Conservation (phyloP, 2,329 filamentous ascomycete species). For the Rugonectria rugulosa region DNA sequence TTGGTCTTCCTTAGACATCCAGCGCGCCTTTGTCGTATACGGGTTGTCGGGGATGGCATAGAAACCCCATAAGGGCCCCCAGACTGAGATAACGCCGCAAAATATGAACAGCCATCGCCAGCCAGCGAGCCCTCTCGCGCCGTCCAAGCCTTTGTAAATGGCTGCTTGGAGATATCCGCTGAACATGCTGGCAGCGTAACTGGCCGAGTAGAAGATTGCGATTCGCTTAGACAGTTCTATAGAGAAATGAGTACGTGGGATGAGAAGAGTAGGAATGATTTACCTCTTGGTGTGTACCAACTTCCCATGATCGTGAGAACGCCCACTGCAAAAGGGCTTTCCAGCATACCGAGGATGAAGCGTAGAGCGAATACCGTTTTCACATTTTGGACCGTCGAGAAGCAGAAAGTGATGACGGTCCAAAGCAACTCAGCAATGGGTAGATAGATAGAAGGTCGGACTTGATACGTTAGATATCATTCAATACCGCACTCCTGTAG, state of each 20-base stretch:
- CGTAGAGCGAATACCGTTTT: too few species aligned
- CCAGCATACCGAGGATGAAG: too few species aligned
- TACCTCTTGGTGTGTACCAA: too few species aligned
- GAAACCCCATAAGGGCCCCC: conserved; percentile 35
- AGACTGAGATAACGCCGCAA: conserved; percentile 30
- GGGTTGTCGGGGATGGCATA: conserved; percentile 33
- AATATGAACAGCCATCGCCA: conserved; percentile 37
- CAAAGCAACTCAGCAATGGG: too few species aligned
- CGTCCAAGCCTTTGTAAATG: conserved; percentile 32
- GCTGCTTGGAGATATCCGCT: conserved; percentile 34
- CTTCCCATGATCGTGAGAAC: too few species aligned
- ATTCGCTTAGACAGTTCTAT: conserved; percentile 34
- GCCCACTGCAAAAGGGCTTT: too few species aligned
- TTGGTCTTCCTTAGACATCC: conserved; percentile 18
- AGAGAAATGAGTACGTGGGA: too few species aligned
- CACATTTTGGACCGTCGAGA: too few species aligned
- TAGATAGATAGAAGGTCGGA: too few species aligned
- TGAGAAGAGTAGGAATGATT: background rate
- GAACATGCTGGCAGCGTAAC: conserved; percentile 36
- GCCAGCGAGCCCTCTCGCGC: conserved; percentile 26
- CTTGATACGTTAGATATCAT: too few species aligned
- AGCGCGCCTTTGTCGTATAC: conserved; percentile 29
- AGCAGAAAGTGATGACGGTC: too few species aligned
- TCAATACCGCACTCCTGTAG: too few species aligned
- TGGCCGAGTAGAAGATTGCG: conserved; percentile 35